Conservation (phyloP, 106 monocot genomes). For the Agapanthus africanus region DNA sequence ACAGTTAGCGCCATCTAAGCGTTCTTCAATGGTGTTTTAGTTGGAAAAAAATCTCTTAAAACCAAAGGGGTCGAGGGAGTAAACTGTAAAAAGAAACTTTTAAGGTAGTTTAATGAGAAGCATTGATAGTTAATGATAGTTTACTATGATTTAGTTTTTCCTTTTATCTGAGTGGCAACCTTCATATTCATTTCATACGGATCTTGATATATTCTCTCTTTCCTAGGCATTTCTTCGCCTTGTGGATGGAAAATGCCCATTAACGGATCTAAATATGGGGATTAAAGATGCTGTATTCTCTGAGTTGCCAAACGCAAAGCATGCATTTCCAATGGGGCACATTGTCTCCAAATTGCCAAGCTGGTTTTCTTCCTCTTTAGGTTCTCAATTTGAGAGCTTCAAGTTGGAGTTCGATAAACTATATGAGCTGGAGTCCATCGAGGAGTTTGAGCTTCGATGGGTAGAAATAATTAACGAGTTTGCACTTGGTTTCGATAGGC, state of each 20-base stretch:
- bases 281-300: conserved; percentile 45
- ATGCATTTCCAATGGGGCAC: conserved; percentile 46
- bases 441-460: conserved; percentile 72
- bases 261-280: conserved; percentile 53
- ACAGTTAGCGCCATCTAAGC: too few species aligned
- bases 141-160: too few species aligned
- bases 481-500: conserved; percentile 51
- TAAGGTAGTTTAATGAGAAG: too few species aligned
- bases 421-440: conserved; percentile 36
- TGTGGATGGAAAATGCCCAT: conserved; percentile 58
- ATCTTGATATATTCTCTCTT: conserved; percentile 15
- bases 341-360: conserved; percentile 49
- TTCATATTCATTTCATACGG: not conserved
- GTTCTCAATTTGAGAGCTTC: conserved; percentile 59
- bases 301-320: conserved; percentile 54
- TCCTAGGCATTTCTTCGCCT: conserved; percentile 58
- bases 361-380: conserved; percentile 58
- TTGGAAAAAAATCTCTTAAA: too few species aligned
- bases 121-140: too few species aligned
- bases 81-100: too few species aligned
- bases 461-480: conserved; percentile 48
- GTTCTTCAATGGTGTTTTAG: too few species aligned
- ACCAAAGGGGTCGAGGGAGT: too few species aligned
- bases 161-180: too few species aligned
- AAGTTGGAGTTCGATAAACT: conserved; percentile 50